phyloP scores from a whole-genome alignment of 1,139 yeast species.

The Candida smagusa region DNA sequence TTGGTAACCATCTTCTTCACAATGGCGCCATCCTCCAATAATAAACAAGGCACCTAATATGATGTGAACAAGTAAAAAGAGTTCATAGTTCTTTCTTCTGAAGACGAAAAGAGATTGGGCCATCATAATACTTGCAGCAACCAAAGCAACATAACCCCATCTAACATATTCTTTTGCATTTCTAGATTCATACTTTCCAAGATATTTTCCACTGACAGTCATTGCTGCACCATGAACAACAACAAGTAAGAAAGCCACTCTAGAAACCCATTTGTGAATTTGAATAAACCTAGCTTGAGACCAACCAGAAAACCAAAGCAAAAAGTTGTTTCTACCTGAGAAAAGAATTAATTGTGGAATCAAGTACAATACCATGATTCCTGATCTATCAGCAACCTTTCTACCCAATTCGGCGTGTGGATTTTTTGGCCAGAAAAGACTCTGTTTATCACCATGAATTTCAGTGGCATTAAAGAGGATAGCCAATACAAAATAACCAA shows the following conservation, averaged over 20 bases:
- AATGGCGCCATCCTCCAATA: constrained; percentile 61
- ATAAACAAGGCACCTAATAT: constrained; percentile 54
- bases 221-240: constrained; percentile 52
- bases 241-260: constrained; percentile 35
- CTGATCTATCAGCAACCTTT: constrained; percentile 61
- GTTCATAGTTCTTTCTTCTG: constrained; percentile 60
- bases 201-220: constrained; percentile 33
- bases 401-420: constrained; percentile 44
- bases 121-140: constrained; percentile 37
- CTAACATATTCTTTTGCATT: constrained; percentile 36
- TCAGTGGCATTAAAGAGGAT: constrained; percentile 39
- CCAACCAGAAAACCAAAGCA: constrained; percentile 67
- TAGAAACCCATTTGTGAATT: constrained; percentile 65
- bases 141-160: constrained; percentile 55
- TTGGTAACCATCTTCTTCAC: constrained; percentile 39
- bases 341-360: constrained; percentile 54
- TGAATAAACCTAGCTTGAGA: constrained; percentile 56
- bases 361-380: constrained; percentile 44
- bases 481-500: constrained; percentile 44
- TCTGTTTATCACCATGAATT: constrained; percentile 36
- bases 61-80: constrained; percentile 59
- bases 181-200: constrained; percentile 36
- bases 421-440: constrained; percentile 27
- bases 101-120: constrained; percentile 49
- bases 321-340: constrained; percentile 66